Evolutionary conservation across 2,329 filamentous ascomycete species (phyloP), one percentile per base, ranked within the genome.

Genomic region (Colletotrichum scovillei): DNA sequence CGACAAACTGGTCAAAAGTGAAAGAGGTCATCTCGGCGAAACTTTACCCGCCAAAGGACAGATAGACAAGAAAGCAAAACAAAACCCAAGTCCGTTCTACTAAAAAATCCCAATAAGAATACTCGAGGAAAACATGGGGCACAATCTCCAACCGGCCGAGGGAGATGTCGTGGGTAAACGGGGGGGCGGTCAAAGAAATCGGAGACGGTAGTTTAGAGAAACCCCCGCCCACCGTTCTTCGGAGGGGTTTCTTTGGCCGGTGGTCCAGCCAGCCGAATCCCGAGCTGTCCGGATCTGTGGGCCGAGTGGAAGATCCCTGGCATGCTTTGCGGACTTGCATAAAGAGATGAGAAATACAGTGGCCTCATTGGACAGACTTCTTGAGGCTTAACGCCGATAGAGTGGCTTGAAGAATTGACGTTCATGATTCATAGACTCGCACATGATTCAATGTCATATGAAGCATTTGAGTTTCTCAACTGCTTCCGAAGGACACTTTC

Each of bases 1-100:
- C 81, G 60, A 87, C 81, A 73, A 83, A 79, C 52, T 82, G 81
- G 35, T 85, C 81, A 42, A 82, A 73, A 24, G 32, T 64, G 26
- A 69, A 66, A 8, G 73, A 70, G 30, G 72, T 72, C 68, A 74
- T 74, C 8, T 32, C 30, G 19, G n/a, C 32, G 52, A 35, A 11
- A 57, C 12, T n/a, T 0, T 35, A n/a, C 3, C 28, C 7, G 26
- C 24, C 3, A 58, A 32, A 32, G 24, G 24, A 52, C 12, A 62
- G 52, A 28, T 22, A n/a, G 11, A 35, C 35, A 32, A 42, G 12
- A 11, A 22, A 32, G 11, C 49, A 9, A 22, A 14, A n/a, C 9
- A 14, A 19, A 12, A 4, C 1, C 2, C 8, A 49, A 4, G 16
- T 16, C 3, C 4, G 8, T 16, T n/a, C 0, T 4, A 14, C 3